phyloP scores from a whole-genome alignment of 225 moss, liverwort and hornwort genomes.

The Asterella californica region DNA sequence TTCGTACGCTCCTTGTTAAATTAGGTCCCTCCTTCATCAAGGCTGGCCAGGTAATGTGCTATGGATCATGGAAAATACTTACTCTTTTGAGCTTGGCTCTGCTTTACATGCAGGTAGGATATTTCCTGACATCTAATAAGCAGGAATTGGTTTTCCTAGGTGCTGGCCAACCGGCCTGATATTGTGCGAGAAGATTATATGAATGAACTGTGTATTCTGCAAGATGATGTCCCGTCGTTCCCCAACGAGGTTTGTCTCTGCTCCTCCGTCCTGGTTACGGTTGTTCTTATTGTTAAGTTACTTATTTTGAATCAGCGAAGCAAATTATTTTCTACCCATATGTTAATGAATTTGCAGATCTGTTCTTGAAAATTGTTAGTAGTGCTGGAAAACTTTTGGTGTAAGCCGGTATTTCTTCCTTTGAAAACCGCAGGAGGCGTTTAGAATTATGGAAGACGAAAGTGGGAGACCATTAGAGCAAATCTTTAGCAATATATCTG shows the following conservation, averaged over 20 bases:
- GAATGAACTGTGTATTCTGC: constrained; percentile 88
- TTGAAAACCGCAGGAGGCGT: constrained; percentile 53
- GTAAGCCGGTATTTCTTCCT: background rate
- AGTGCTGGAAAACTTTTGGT: background rate
- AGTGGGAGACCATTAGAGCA: constrained; percentile 78
- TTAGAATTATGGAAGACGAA: constrained; percentile 83
- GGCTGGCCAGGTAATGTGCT: constrained; percentile 73
- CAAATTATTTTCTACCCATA: background rate
- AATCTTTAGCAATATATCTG: constrained; percentile 76
- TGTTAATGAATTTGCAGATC: background rate
- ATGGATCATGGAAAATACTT: background rate
- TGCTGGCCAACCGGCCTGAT: constrained; percentile 95
- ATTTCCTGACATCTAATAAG: background rate
- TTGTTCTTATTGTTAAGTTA: background rate
- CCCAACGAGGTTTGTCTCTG: constrained; percentile 54
- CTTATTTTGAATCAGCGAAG: background rate
- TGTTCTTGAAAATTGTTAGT: background rate
- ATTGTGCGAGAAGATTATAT: constrained; percentile 98
- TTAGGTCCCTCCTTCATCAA: constrained; percentile 95
- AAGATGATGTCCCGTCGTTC: constrained; percentile 93
- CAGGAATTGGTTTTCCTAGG: constrained; percentile 36
- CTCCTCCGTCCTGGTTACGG: background rate
- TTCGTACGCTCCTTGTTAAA: constrained; percentile 71
- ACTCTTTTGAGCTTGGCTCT: background rate
- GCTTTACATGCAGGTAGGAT: background rate